Percentiles rank a stretch among this genome's conserved stretches.
Evolutionary conservation across 2,329 filamentous ascomycete genomes (phyloP).

Genomic region (Sphaerulina musiva): DNA sequence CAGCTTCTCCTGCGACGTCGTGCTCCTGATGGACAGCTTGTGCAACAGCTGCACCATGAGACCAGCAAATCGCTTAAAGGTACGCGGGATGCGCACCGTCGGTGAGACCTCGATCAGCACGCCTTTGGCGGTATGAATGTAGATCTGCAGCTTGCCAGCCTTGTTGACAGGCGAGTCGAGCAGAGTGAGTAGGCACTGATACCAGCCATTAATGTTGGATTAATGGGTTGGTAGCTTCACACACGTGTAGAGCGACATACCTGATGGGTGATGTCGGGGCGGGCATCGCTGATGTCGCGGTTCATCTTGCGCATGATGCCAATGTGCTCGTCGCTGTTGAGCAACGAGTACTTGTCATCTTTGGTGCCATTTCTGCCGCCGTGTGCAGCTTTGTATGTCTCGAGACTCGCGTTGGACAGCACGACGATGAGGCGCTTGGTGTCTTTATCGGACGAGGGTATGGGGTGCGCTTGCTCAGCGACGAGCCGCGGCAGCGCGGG

Average conservation of each 20-base stretch:
- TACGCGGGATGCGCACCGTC: slow-evolving; percentile 94
- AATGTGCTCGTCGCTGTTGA: slow-evolving; percentile 99
- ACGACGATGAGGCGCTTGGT: slow-evolving; percentile 89
- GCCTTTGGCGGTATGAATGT: slow-evolving; percentile 95
- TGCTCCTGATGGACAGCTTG: slow-evolving; percentile 89
- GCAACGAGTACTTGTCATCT: slow-evolving; percentile 83
- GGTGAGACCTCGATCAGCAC: slow-evolving; percentile 97
- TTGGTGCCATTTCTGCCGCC: slow-evolving; percentile 55
- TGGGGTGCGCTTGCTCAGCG: slow-evolving; percentile 83
- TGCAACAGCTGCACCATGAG: slow-evolving; percentile 98
- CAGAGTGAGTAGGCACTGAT: slow-evolving; percentile 87
- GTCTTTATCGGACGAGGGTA: slow-evolving; percentile 80
- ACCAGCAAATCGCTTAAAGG: slow-evolving; percentile 97
- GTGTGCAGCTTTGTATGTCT: slow-evolving; percentile 84
- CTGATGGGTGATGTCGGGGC: slow-evolving; percentile 98
- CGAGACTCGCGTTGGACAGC: slow-evolving; percentile 90
- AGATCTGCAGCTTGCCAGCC: slow-evolving; percentile 93
- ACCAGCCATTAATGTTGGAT: slow-evolving; percentile 21
- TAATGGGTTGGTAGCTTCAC: slow-evolving; percentile 10
- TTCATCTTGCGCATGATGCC: slow-evolving; percentile 99
- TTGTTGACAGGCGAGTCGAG: slow-evolving; percentile 99
- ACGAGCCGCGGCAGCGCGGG: slow-evolving; percentile 85
- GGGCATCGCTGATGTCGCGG: slow-evolving; percentile 92
- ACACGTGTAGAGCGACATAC: slow-evolving; percentile 42
- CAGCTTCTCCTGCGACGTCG: slow-evolving; percentile 94